Evolutionary conservation across 129 eudicot genomes (phyloP), one percentile per base, ranked within the genome.

Genomic region (Chrysanthemum seticuspe): DNA sequence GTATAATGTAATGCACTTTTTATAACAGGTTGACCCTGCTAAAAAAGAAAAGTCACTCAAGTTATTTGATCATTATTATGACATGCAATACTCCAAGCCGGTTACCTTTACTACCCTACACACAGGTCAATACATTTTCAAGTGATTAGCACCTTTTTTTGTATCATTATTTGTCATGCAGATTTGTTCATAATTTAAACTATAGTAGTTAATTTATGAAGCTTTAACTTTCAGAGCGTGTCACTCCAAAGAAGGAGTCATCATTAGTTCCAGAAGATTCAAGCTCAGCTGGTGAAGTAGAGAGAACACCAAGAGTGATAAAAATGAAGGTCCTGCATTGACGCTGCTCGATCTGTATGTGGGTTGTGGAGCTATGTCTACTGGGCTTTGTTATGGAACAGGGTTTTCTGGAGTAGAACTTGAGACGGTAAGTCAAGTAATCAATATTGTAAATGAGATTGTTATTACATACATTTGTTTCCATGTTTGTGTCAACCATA

Each of bases 281-380:
- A 58, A 48, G 72, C 65, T 63, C 68, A 58, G 51, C 31, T 44
- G 78, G 80, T 21, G 71, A 27, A 63, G 71, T 65, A 52, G 78
- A 47, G 78, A 47, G 40, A 71, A 4, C 56, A 65, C 53, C 3
- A 21, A 36, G 7, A 6, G 0, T 40, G 6, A 48, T 25, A 58
- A 18, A 70, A 47, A 2, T 65, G 65, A 62, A 45, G 75, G 70
- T 50, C 58, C 76, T 29, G 61, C 69, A 18, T 50, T 70, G 81
- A 75, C 76, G 2, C 63, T 86, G 11, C 71, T 86, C 29, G 91
- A 86, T 45, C 67, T 86, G 29, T 86, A 86, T 55, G 78, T 86
- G 2, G 91, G 91, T 19, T 86, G 91, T 68, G 91, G 91, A 51
- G 91, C 86, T 3, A 83, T 86, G 85, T 86, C 91, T 25, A 80